phyloP scores from a whole-genome alignment of 179 eudicot genomes.

The Heliamphora pulchella region DNA sequence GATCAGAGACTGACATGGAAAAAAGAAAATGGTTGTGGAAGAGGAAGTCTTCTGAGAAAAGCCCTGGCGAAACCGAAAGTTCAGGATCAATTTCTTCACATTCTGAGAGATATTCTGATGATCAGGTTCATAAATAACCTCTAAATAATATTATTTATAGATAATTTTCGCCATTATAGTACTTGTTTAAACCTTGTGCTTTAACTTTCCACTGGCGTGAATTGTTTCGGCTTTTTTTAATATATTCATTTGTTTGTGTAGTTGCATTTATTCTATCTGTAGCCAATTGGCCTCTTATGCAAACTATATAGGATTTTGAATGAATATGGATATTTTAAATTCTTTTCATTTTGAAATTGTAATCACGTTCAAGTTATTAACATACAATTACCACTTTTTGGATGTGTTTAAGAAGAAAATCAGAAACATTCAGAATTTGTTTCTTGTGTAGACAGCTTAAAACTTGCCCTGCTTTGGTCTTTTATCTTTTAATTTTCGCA shows the following conservation, averaged over 20 bases:
- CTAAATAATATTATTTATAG: neutral
- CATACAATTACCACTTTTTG: no score
- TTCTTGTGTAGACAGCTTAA: neutral
- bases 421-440: no score
- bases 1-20: constrained; percentile 32
- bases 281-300: neutral
- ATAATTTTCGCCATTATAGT: neutral
- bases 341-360: neutral
- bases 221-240: neutral
- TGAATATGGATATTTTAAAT: neutral
- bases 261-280: neutral
- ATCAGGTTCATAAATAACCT: constrained; percentile 39
- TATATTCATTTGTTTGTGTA: neutral
- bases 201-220: neutral
- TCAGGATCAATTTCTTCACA: constrained; percentile 50
- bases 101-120: constrained; percentile 53
- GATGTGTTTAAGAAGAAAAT: no score
- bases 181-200: neutral
- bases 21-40: constrained; percentile 70
- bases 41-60: constrained; percentile 48
- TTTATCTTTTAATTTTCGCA: neutral
- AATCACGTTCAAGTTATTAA: no score
- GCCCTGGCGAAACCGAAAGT: constrained; percentile 51
- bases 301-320: neutral
- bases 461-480: neutral